A percentile compares a stretch with the other conserved stretches of the same genome.
phyloP scores from a whole-genome alignment of 371 early-diverging fungal genomes.

The Gilbertella persicaria region DNA sequence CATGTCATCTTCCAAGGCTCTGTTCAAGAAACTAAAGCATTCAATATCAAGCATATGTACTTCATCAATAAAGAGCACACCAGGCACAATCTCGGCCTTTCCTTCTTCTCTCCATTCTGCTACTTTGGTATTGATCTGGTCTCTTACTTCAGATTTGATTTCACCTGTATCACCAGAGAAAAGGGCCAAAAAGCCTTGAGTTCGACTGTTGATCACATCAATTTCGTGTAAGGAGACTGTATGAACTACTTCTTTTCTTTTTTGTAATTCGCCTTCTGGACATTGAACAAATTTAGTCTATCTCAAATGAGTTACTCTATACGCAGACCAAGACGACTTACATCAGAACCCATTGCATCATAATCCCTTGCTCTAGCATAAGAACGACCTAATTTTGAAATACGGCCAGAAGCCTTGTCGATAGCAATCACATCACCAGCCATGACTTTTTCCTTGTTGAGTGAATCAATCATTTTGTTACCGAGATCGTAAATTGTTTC shows the following conservation, averaged over 20 bases:
- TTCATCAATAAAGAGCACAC: constrained; percentile 98
- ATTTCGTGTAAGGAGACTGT: constrained; percentile 98
- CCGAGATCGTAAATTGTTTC: constrained; percentile 99
- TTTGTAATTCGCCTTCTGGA: constrained; percentile 99
- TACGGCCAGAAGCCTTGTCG: constrained; percentile 98
- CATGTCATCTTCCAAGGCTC: constrained; percentile 93
- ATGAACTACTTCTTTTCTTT: constrained; percentile 93
- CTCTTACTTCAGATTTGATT: constrained; percentile 96
- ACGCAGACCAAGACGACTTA: constrained; percentile 28
- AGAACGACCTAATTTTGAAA: constrained; percentile 96
- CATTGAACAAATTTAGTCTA: constrained; percentile 96
- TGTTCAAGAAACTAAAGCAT: constrained; percentile 98
- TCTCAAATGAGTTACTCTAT: too few species aligned
- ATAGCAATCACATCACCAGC: constrained; percentile 98
- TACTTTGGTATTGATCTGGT: constrained; percentile 97
- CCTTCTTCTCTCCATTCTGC: constrained; percentile 99
- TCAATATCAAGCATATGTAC: constrained; percentile 99
- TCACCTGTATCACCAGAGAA: constrained; percentile 98
- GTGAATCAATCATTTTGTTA: constrained; percentile 95
- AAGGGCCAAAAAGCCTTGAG: constrained; percentile 95
- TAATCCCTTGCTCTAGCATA: constrained; percentile 94
- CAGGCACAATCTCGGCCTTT: constrained; percentile 97
- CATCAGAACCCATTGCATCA: constrained; percentile 95
- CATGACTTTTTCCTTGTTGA: constrained; percentile 97
- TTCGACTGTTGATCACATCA: constrained; percentile 98